Conservation (phyloP, 2,329 filamentous ascomycete species). For the Xylaria sp. region DNA sequence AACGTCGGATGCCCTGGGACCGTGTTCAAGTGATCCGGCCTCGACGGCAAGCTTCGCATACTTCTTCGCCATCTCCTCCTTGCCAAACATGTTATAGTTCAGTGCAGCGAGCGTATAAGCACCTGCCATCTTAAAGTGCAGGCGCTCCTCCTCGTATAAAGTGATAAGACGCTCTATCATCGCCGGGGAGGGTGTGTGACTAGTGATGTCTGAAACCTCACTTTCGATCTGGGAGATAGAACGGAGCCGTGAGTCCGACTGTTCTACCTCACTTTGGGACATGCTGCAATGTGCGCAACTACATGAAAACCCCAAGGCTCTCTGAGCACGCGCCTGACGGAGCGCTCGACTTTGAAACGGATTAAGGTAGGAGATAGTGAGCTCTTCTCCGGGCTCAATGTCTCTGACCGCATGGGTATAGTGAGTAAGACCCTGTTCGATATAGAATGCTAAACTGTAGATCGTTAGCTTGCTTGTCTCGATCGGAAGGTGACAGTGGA, state of each 20-base stretch:
- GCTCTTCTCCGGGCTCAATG: constrained; percentile 41
- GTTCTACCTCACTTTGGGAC: constrained; percentile 23
- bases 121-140: constrained; percentile 43
- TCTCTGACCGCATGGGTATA: constrained; percentile 41
- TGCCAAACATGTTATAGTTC: constrained; percentile 41
- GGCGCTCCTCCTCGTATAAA: constrained; percentile 40
- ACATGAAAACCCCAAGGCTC: constrained; percentile 46
- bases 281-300: constrained; percentile 41
- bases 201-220: constrained; percentile 19
- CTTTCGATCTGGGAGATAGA: constrained; percentile 37
- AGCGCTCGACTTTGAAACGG: constrained; percentile 36
- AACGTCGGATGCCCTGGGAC: constrained; percentile 36
- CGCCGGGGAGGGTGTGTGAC: constrained; percentile 20
- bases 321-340: constrained; percentile 36
- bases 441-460: constrained; percentile 36
- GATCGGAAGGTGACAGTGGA: background rate
- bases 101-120: constrained; percentile 45
- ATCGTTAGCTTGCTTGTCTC: background rate
- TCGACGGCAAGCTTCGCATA: constrained; percentile 41
- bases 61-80: constrained; percentile 32
- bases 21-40: constrained; percentile 42
- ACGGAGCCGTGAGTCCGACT: constrained; percentile 37
- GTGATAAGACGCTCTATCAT: constrained; percentile 38
- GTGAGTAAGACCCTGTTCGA: constrained; percentile 43
- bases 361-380: constrained; percentile 46